Evolutionary conservation across 2,329 filamentous ascomycete species (phyloP).

Genomic region (Apiospora phragmitis): DNA sequence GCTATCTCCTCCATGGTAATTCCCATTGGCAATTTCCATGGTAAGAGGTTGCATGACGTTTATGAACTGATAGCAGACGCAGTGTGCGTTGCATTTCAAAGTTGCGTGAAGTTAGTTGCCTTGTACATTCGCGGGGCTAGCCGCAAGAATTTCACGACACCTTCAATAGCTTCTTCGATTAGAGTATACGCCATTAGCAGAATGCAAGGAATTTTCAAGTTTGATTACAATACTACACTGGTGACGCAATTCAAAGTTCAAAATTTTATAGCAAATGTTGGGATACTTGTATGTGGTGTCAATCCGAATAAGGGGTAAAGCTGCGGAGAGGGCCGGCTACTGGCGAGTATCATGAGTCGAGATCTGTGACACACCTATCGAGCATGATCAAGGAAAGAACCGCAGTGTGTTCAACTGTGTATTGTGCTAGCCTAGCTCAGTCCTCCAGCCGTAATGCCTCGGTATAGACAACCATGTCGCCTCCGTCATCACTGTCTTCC

Average conservation of each 20-base stretch:
- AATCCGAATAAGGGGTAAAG: neutral
- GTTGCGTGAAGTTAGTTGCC: neutral
- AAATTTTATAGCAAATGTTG: neutral
- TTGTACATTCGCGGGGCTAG: neutral
- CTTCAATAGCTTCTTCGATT: neutral
- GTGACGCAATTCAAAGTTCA: neutral
- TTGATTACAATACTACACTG: neutral
- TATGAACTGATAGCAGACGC: neutral
- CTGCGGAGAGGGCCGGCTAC: neutral
- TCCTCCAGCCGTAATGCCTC: constrained; percentile 9
- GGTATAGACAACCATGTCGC: constrained; percentile 22
- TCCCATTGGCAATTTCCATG: neutral
- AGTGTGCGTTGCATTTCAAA: neutral
- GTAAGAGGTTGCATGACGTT: neutral
- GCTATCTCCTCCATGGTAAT: neutral
- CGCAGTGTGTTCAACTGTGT: neutral
- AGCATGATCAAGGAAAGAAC: neutral
- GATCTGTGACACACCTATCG: neutral
- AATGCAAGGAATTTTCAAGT: neutral
- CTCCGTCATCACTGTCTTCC: constrained; percentile 38
- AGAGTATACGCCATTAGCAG: neutral
- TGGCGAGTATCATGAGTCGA: neutral
- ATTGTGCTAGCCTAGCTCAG: neutral
- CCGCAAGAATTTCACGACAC: neutral
- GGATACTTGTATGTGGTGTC: neutral